phyloP scores from a whole-genome alignment of 768 basidiomycete species.

The Hericium rajendrae region DNA sequence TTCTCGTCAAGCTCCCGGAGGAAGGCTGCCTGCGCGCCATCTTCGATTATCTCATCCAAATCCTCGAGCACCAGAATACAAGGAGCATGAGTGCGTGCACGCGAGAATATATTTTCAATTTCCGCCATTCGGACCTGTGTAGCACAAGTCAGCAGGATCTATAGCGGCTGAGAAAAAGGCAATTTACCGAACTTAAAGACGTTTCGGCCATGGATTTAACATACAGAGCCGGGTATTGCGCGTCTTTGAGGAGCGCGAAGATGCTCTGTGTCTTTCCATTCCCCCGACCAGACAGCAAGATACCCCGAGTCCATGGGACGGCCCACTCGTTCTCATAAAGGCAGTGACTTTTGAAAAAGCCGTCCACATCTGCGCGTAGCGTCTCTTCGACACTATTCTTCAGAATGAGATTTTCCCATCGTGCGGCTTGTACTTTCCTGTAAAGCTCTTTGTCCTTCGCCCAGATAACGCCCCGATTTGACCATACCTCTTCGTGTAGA shows the following conservation, averaged over 20 bases:
- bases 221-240: slow-evolving; percentile 25
- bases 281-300: slow-evolving; percentile 21
- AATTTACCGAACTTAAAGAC: slow-evolving; percentile 15
- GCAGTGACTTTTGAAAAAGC: slow-evolving; percentile 29
- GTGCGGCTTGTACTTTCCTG: slow-evolving; percentile 18
- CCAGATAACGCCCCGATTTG: slow-evolving; percentile 29
- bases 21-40: slow-evolving; percentile 31
- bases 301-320: slow-evolving; percentile 28
- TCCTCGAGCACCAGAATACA: slow-evolving; percentile 33
- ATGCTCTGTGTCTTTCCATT: slow-evolving; percentile 31
- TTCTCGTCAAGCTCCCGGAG: slow-evolving; percentile 28
- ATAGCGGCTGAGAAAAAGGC: background rate
- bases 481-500: slow-evolving; percentile 24
- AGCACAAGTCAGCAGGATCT: background rate
- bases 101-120: slow-evolving; percentile 26
- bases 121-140: slow-evolving; percentile 13
- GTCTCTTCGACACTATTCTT: slow-evolving; percentile 23
- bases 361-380: slow-evolving; percentile 27
- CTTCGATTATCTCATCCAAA: slow-evolving; percentile 30
- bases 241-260: slow-evolving; percentile 23
- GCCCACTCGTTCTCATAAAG: slow-evolving; percentile 26
- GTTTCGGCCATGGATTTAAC: slow-evolving; percentile 29
- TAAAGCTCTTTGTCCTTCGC: slow-evolving; percentile 18
- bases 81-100: slow-evolving; percentile 23
- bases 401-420: slow-evolving; percentile 27